A percentile compares a stretch with the other conserved stretches of the same genome.
Conservation (phyloP, 768 basidiomycete genomes). For the Gymnopilus junonius region DNA sequence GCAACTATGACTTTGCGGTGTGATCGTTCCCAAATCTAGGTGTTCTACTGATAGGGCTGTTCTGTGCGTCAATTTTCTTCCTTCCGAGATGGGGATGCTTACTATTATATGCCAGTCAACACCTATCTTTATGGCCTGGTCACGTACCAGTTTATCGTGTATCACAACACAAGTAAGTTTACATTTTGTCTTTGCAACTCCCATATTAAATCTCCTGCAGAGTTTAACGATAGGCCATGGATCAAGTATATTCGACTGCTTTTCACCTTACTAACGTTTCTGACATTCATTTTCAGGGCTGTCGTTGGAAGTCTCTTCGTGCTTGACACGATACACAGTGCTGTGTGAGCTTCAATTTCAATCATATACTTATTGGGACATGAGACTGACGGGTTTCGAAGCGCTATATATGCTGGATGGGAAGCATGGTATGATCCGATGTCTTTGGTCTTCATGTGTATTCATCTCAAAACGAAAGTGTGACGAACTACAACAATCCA, state of each 20-base stretch:
- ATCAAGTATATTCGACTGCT: constrained; percentile 31
- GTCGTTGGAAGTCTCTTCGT: constrained; percentile 37
- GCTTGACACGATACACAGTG: constrained; percentile 42
- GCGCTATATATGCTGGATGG: constrained; percentile 39
- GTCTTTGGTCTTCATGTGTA: background rate
- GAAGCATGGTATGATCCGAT: constrained; percentile 31
- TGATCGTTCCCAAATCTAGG: constrained; percentile 14
- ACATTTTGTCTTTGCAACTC: background rate
- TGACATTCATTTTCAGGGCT: constrained; percentile 21
- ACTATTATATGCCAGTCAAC: constrained; percentile 25
- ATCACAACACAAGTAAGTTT: constrained; percentile 38
- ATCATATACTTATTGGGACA: background rate
- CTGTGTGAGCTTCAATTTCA: constrained; percentile 28
- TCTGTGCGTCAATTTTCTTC: constrained; percentile 21
- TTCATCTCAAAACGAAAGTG: constrained; percentile 26
- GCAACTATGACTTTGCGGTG: background rate
- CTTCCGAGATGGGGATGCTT: background rate
- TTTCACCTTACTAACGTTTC: background rate
- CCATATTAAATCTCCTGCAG: constrained; percentile 17
- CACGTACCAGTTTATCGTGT: constrained; percentile 44
- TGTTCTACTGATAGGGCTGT: constrained; percentile 32
- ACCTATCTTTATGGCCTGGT: constrained; percentile 46
- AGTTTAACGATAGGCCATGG: constrained; percentile 42
- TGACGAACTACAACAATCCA: constrained; percentile 44
- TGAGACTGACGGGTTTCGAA: constrained; percentile 11